Percentiles rank a stretch among this genome's conserved stretches.
Evolutionary conservation across 2,329 filamentous ascomycete genomes (phyloP).

Genomic region (Pseudocercospora crystallina): DNA sequence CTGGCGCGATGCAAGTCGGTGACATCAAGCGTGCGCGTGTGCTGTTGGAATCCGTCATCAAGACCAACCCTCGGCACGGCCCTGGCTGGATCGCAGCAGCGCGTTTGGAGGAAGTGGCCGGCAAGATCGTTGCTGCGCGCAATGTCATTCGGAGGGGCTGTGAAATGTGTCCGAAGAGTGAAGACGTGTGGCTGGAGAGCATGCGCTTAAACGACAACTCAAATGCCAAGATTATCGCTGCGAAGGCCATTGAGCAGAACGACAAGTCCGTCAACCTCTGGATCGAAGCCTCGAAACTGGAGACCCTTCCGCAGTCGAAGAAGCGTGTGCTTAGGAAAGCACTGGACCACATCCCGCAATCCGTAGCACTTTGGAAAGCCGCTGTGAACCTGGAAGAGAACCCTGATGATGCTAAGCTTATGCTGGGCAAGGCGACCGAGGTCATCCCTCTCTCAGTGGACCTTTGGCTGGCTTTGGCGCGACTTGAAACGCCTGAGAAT

Average conservation of each 20-base stretch:
- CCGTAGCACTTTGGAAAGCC: slow-evolving; percentile 96
- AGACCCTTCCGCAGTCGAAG: slow-evolving; percentile 77
- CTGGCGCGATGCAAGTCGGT: slow-evolving; percentile 80
- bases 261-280: slow-evolving; percentile 84
- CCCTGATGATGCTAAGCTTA: slow-evolving; percentile 77
- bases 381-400: slow-evolving; percentile 94
- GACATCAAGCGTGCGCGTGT: slow-evolving; percentile 93
- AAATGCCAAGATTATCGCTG: slow-evolving; percentile 94
- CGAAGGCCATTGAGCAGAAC: slow-evolving; percentile 89
- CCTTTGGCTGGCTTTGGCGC: slow-evolving; percentile 89
- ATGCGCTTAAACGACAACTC: slow-evolving; percentile 85
- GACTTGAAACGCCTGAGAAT: slow-evolving; percentile 84
- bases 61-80: slow-evolving; percentile 92
- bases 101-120: slow-evolving; percentile 86
- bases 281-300: slow-evolving; percentile 93
- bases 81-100: slow-evolving; percentile 96
- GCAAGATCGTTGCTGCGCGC: slow-evolving; percentile 84
- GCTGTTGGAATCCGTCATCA: slow-evolving; percentile 93
- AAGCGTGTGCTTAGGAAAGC: slow-evolving; percentile 92
- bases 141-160: slow-evolving; percentile 87
- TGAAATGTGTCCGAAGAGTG: slow-evolving; percentile 86
- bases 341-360: slow-evolving; percentile 88
- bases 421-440: slow-evolving; percentile 92
- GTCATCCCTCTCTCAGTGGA: slow-evolving; percentile 93
- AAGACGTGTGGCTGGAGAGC: slow-evolving; percentile 94